Evolutionary conservation across 345 rosid species (phyloP), one percentile per base, ranked within the genome.

Genomic region (Hypericum androsaemum): DNA sequence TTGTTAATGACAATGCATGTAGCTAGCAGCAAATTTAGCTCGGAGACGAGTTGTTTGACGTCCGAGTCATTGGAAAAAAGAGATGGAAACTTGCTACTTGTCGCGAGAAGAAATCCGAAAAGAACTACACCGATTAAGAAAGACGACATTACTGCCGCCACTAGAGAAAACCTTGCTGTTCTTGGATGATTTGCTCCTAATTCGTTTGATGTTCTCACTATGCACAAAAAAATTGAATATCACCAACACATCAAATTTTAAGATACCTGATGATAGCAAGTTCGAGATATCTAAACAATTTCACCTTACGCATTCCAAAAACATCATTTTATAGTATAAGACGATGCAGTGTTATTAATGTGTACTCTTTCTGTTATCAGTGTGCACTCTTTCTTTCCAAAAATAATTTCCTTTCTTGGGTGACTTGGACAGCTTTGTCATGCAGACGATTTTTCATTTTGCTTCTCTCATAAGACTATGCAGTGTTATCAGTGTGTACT

Each of bases 141-240:
- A 0, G 96, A 79, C 15, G 88, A 69, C 15, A 72, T 9, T 8
- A 73, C 73, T 0, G 92, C 84, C 41, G 83, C 89, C 49, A 79
- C 47, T 12, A 80, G 43, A 14, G 89, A 76, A 36, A 88, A 65
- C 32, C 60, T 80, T 0, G 80, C 87, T 11, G 73, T 71, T 63
- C 80, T 80, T 41, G 84, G 90, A 13, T 86, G 89, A 6, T 60
- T 80, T 41, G 89, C 89, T 8, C 97, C 95, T 10, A 88, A 60
- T 63, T 88, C 97, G 48, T 85, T 89, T 7, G 94, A 88, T 14
- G 83, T 64, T 64, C 92, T 74, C 47, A 85, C 97, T 56, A 88
- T 84, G 80, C 58, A 60, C 39, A 36, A 10, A 32, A 50, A n/a
- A 5, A 8, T 22, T 8, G 5, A n/a, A 50, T 7, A 3, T 2